phyloP scores from a whole-genome alignment of 306 rosid genomes.

The Luffa acutangula region DNA sequence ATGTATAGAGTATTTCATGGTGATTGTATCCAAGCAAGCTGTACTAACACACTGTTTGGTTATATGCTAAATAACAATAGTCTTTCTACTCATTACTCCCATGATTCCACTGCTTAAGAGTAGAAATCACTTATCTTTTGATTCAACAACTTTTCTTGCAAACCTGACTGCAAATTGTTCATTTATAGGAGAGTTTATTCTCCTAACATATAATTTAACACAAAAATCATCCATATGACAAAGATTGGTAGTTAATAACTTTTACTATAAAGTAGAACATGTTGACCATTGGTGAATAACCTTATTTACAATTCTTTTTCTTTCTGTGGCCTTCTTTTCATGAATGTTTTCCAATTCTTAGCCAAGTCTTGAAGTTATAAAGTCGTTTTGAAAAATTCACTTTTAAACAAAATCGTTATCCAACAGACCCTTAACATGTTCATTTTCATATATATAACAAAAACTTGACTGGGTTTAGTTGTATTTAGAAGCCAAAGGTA shows the following conservation, averaged over 20 bases:
- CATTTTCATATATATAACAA: background rate
- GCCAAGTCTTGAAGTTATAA: background rate
- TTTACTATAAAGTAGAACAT: background rate
- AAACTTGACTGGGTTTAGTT: background rate
- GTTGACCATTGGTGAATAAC: background rate
- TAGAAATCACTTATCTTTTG: background rate
- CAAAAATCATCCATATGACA: background rate
- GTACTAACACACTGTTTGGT: background rate
- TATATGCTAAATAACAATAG: background rate
- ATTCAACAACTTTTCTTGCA: background rate
- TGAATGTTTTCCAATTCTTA: background rate
- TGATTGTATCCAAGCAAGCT: conserved; percentile 7
- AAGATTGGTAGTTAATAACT: background rate
- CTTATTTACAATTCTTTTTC: background rate
- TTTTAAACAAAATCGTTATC: background rate
- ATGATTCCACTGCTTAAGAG: background rate
- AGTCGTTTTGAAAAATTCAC: background rate
- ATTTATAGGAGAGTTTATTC: background rate
- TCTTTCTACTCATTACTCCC: background rate
- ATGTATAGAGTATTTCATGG: background rate
- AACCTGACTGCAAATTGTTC: background rate
- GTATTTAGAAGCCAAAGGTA: background rate
- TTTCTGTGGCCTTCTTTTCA: background rate
- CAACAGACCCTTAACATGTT: background rate
- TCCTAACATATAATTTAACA: background rate